A percentile compares a stretch with the other conserved stretches of the same genome.
Evolutionary conservation across 2,329 filamentous ascomycete species (phyloP).

Genomic region (Curvularia eragrostidis): DNA sequence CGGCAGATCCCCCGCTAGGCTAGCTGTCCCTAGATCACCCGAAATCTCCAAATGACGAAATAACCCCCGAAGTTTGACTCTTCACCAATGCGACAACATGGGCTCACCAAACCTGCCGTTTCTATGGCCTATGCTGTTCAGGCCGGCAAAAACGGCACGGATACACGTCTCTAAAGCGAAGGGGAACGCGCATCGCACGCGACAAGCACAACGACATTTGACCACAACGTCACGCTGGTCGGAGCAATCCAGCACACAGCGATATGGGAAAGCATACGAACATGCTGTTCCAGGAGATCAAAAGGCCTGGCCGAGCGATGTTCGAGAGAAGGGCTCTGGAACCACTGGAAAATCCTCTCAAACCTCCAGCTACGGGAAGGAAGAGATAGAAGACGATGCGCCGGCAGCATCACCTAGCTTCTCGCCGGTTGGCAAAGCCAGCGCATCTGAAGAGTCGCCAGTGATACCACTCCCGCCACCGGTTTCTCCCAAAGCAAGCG

Average conservation of each 20-base stretch:
- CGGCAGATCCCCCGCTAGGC: constrained; percentile 22
- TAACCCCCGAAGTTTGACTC: constrained; percentile 4
- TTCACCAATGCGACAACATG: constrained; percentile 40
- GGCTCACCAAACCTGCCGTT: constrained; percentile 55
- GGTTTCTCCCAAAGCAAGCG: constrained; percentile 31
- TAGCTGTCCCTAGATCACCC: constrained; percentile 16
- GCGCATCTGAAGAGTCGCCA: constrained; percentile 23
- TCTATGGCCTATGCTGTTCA: constrained; percentile 56
- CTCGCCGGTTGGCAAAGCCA: constrained; percentile 20
- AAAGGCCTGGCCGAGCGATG: constrained; percentile 14
- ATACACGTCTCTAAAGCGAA: constrained; percentile 21
- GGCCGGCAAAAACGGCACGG: constrained; percentile 36
- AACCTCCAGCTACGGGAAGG: constrained; percentile 26
- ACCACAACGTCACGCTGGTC: constrained; percentile 40
- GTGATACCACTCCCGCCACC: constrained; percentile 23
- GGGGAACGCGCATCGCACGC: constrained; percentile 18
- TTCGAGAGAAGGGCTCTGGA: constrained; percentile 9
- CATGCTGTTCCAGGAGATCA: constrained; percentile 50
- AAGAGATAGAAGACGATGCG: constrained; percentile 36
- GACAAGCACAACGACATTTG: constrained; percentile 29
- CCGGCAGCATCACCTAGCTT: constrained; percentile 26
- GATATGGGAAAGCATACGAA: constrained; percentile 58
- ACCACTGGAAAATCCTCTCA: constrained; percentile 12
- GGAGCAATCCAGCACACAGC: constrained; percentile 45
- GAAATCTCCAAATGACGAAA: constrained; percentile 18